phyloP scores from a whole-genome alignment of 2,329 filamentous ascomycete species.

The Gyromitra esculenta region DNA sequence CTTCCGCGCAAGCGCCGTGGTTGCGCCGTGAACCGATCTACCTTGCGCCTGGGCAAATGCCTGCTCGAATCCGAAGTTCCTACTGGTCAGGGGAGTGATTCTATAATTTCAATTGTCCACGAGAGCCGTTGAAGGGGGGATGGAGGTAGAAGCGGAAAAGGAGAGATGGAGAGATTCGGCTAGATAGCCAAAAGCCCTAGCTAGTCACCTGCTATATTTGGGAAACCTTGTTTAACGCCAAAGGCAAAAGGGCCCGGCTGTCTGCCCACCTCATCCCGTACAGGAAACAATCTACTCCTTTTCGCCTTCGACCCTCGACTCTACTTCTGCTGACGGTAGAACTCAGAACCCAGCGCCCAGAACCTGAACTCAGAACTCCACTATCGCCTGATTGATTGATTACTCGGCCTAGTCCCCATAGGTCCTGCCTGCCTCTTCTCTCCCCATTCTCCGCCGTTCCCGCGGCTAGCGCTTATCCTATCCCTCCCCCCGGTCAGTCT shows the following conservation, averaged over 20 bases:
- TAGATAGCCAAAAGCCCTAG: conserved; percentile 6
- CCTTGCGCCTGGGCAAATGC: background rate
- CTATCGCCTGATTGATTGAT: conserved; percentile 13
- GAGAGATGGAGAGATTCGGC: conserved; percentile 27
- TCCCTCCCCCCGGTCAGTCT: background rate
- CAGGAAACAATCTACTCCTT: conserved; percentile 17
- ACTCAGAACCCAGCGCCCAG: background rate
- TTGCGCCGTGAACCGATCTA: conserved; percentile 2
- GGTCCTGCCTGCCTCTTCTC: background rate
- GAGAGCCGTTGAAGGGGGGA: conserved; percentile 15
- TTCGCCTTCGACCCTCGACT: conserved; percentile 21
- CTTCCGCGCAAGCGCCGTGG: background rate
- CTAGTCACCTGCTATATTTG: conserved; percentile 44
- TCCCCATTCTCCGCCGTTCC: background rate
- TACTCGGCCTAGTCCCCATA: background rate
- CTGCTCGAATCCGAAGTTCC: conserved; percentile 8
- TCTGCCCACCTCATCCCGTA: conserved; percentile 5
- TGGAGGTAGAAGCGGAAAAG: background rate
- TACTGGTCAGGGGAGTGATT: conserved; percentile 15
- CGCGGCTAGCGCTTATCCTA: conserved; percentile 23
- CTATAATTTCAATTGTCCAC: conserved; percentile 4
- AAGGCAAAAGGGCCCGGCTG: conserved; percentile 1
- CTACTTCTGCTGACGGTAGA: background rate
- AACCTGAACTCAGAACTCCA: conserved; percentile 1
- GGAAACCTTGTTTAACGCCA: conserved; percentile 31